Percentiles rank a stretch among this genome's conserved stretches.
These are phyloP conservation scores for Scenedesmus sp. DNA, from an alignment of 163 green algal genomes.

Conservation along the genomic window DNA sequence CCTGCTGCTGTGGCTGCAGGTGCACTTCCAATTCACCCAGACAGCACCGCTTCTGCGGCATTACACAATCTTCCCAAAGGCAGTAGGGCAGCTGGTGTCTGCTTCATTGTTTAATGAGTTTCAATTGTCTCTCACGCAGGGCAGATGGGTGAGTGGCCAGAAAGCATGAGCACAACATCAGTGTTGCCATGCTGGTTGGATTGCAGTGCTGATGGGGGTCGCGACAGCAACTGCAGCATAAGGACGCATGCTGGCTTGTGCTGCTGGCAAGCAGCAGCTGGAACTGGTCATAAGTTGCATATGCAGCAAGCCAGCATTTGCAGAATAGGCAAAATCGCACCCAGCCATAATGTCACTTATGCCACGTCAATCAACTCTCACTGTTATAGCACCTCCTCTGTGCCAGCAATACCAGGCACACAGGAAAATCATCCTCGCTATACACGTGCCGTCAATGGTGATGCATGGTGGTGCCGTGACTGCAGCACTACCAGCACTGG, in stretches of 20 bases:
- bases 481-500: constrained; percentile 62
- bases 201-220: not conserved
- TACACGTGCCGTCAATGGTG: not conserved
- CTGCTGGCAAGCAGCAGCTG: not conserved
- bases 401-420: not conserved
- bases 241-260: not conserved
- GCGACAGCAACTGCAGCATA: not conserved
- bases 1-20: constrained; percentile 35
- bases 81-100: constrained; percentile 52
- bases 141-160: constrained; percentile 63
- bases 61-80: constrained; percentile 54
- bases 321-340: not conserved
- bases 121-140: constrained; percentile 68
- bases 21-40: constrained; percentile 60
- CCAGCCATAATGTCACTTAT: not conserved
- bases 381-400: not conserved
- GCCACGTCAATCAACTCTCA: not conserved
- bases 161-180: not conserved
- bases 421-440: not conserved
- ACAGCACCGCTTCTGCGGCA: constrained; percentile 17
- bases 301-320: not conserved
- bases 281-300: not conserved
- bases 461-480: not conserved
- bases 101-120: constrained; percentile 53
- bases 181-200: not conserved